These are phyloP conservation scores for Fusarium lyarnte DNA, from an alignment of 2,329 filamentous ascomycete species.

Conservation along the genomic window DNA sequence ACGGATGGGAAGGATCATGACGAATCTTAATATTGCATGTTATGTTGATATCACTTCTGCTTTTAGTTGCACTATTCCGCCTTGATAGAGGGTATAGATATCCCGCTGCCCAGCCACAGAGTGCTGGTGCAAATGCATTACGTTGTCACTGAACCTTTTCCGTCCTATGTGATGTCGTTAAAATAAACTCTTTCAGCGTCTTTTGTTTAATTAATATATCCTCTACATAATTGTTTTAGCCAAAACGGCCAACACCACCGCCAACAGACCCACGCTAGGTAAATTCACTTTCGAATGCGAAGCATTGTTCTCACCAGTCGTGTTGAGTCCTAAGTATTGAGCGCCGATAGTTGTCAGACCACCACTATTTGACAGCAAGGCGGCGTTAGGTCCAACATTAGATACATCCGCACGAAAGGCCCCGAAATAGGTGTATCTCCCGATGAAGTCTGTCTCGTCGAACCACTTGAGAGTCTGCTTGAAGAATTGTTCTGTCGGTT, in stretches of 20 bases:
- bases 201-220: neutral
- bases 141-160: neutral
- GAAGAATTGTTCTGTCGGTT: constrained; percentile 71
- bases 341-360: constrained; percentile 78
- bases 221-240: constrained; percentile 10
- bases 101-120: constrained; percentile 17
- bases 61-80: constrained; percentile 26
- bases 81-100: constrained; percentile 37
- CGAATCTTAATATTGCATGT: constrained; percentile 1
- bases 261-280: neutral
- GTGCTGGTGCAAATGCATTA: constrained; percentile 10
- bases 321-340: constrained; percentile 74
- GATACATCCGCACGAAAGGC: constrained; percentile 74
- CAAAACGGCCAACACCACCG: neutral
- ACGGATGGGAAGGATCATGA: neutral
- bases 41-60: constrained; percentile 27
- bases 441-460: constrained; percentile 65
- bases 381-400: constrained; percentile 78
- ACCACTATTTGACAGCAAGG: constrained; percentile 75
- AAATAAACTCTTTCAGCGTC: neutral
- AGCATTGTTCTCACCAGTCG: constrained; percentile 52
- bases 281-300: neutral
- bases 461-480: constrained; percentile 74
- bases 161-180: neutral
- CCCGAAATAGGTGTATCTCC: constrained; percentile 79